Base-by-base conservation (phyloP, 1,284 basidiomycete species). In the Porphyrellus sp. region DNA sequence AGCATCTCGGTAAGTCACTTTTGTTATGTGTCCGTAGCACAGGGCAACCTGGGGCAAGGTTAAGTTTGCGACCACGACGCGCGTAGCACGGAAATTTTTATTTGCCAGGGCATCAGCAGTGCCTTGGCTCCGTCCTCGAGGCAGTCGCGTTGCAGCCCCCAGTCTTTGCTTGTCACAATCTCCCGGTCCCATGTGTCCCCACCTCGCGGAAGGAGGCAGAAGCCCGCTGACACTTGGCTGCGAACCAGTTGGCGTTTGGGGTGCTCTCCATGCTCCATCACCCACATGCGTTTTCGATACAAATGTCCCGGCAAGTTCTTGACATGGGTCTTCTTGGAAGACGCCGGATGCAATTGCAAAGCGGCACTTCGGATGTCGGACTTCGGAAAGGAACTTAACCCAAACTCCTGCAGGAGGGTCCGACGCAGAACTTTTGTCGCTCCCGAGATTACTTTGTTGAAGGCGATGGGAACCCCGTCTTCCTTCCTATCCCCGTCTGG, bases 111-210 rank as follows among this genome's bases (percentile, higher is more conserved):
- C 51, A 53, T 56, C 52, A 63, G 46, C 16, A 47, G 52, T 65
- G 63, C 62, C 66, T 68, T 70, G 67, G 62, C 55, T 55, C 56
- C 67, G 54, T 70, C 65, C 65, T 68, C 69, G 68, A 70, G 65
- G 65, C 58, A 60, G 55, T 64, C 64, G 59, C 68, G 55, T 67
- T 70, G 65, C 57, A 58, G 43, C 43, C 49, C 39, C 49, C 37
- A 42, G 51, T 52, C 37, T 52, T 51, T 54, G 46, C 56, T 51
- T 44, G 43, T 68, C 61, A 52, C 56, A 49, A 44, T 53, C 53
- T 58, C 52, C 48, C 37, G n/a, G 20, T 28, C 31, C 35, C 33
- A 50, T n/a, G n/a, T 48, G 48, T 53, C 49, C 58, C 51, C 24
- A 54, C 50, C 51, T 57, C 28, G 41, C 48, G 55, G 54, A 52